Evolutionary conservation across 768 basidiomycete genomes (phyloP), one percentile per base, ranked within the genome.

Genomic region (Lentinula detonsa): DNA sequence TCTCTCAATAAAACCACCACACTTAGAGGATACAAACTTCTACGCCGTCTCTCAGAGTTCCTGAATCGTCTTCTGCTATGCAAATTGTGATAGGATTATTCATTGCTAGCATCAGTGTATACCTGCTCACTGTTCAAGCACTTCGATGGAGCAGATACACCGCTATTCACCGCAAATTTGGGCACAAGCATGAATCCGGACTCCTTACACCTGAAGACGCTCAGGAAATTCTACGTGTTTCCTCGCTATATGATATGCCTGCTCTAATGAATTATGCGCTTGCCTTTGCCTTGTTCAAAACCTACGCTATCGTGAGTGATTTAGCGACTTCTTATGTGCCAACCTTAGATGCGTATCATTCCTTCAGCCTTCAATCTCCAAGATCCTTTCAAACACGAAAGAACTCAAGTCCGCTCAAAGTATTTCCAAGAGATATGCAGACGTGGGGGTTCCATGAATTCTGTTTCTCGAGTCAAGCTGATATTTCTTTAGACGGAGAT

Each of bases 251-350:
- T 59, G 82, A 83, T 63, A 80, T 82, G 78, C 80, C 81, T 4
- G 56, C 65, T 15, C 59, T 84, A 2, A 50, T 76, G 58, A 71
- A 72, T 52, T 76, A 76, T 63, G 66, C 80, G 0, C 50, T 78
- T 35, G 69, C 78, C 1, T 80, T 84, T 66, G 82, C 81, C 3
- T 65, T 84, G 61, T 82, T 83, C 74, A 82, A 81, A 69, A 82
- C 81, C 3, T 82, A 80, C 66, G 78, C 65, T 1, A 74, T 81
- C 59, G 81, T 82, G 61, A 63, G 78, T 73, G 1, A 15, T 34
- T 40, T 18, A 34, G 10, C 1, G 23, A 42, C 4, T 59, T 13
- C 54, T 37, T 51, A 8, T 18, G 34, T 60, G 37, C 35, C 7
- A 2, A 43, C 6, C 37, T 4, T 35, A 8, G 40, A 18, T 61